Percentiles rank a stretch among this genome's conserved stretches.
Evolutionary conservation across 2,329 filamentous ascomycete genomes (phyloP).

Genomic region (Thelonectria discophora): DNA sequence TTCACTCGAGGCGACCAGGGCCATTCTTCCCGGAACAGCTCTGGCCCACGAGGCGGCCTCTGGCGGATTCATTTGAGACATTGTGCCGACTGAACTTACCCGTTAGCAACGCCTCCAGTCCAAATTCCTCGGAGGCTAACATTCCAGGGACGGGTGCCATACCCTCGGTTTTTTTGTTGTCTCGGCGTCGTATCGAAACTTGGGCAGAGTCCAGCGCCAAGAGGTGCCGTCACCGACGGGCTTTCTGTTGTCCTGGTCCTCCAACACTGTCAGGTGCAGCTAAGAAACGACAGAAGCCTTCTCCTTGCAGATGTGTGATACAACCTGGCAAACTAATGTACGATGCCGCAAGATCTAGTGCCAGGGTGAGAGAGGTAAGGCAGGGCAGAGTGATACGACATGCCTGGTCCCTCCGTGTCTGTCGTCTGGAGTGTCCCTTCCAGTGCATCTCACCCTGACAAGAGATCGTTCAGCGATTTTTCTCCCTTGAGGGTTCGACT

Average conservation of each 20-base stretch:
- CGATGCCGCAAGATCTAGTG: conserved; percentile 43
- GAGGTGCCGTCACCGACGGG: conserved; percentile 12
- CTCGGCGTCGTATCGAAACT: conserved; percentile 2
- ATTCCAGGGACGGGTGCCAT: background rate
- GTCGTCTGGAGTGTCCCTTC: conserved; percentile 12
- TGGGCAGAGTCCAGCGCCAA: background rate
- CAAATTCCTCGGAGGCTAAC: background rate
- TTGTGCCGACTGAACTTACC: background rate
- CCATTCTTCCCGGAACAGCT: conserved; percentile 1
- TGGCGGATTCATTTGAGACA: background rate
- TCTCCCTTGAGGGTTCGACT: conserved; percentile 17
- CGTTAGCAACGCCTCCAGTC: no score
- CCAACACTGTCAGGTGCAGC: background rate
- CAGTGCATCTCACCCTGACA: conserved; percentile 23
- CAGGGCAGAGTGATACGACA: conserved; percentile 29
- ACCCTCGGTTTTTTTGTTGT: background rate
- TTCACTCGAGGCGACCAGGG: background rate
- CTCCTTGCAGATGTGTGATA: conserved; percentile 30
- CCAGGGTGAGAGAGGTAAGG: conserved; percentile 35
- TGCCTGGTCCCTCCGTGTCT: conserved; percentile 17
- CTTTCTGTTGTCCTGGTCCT: conserved; percentile 2
- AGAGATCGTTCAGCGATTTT: conserved; percentile 24
- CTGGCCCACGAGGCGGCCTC: background rate
- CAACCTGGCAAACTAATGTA: conserved; percentile 34
- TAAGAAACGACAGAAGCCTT: conserved; percentile 10